Conservation (phyloP, 2,329 filamentous ascomycete species). For the Cladophialophora yegresii region DNA sequence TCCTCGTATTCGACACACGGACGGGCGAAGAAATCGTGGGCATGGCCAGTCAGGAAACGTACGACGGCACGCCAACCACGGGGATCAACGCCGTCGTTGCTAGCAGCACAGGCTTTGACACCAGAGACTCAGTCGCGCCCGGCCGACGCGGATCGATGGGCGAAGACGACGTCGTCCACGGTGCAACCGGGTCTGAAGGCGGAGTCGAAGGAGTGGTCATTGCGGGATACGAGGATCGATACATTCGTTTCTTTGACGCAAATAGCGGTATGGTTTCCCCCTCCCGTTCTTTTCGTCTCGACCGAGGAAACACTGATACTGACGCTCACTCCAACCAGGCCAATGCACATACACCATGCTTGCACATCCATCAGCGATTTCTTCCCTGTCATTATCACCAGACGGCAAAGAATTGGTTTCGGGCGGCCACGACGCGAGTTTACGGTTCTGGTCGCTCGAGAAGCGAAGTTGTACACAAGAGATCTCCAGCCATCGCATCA, state of each 20-base stretch:
- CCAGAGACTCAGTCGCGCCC: conserved; percentile 60
- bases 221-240: conserved; percentile 93
- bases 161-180: conserved; percentile 72
- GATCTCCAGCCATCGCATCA: conserved; percentile 86
- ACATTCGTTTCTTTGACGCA: conserved; percentile 95
- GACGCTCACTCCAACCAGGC: conserved; percentile 55
- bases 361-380: conserved; percentile 90
- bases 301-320: conserved; percentile 17
- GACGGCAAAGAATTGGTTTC: conserved; percentile 94
- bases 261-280: conserved; percentile 73
- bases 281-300: neutral
- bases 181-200: conserved; percentile 79
- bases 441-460: conserved; percentile 96
- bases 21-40: conserved; percentile 87
- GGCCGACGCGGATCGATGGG: conserved; percentile 65
- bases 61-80: conserved; percentile 79
- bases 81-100: conserved; percentile 90
- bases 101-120: conserved; percentile 78
- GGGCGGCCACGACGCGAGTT: conserved; percentile 89
- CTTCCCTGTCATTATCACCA: conserved; percentile 84
- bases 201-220: conserved; percentile 92
- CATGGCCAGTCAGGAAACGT: conserved; percentile 94
- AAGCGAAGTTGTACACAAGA: conserved; percentile 95
- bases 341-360: conserved; percentile 99
- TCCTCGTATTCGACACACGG: conserved; percentile 88